Evolutionary conservation across 2,329 filamentous ascomycete species (phyloP), one percentile per base, ranked within the genome.

Genomic region (Trichoderma simmonsii): DNA sequence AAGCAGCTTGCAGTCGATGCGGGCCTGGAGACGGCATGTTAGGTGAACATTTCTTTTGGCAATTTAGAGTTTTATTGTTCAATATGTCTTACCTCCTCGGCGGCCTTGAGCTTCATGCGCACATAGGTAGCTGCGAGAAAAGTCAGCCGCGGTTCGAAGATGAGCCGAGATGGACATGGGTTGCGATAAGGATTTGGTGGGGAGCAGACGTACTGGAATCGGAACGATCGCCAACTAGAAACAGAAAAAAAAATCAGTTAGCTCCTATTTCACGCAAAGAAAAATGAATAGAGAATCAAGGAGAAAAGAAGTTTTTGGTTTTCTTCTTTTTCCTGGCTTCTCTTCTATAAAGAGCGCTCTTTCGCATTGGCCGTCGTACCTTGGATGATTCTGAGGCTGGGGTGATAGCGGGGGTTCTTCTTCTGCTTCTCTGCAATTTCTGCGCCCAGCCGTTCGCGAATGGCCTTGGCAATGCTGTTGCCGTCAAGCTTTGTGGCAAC

Each of bases 31-130:
- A 62, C 24, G 11, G 54, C 68, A 12, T 64, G 56, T 62, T 15
- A 63, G 32, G 8, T 14, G 28, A 9, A 18, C 8, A n/a, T 12
- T 63, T 30, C 54, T 21, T 48, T n/a, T 48, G 11, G 9, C 4
- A 21, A 14, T 28, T 43, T 51, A 62, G 28, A 60, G 3, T 3
- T 3, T 28, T 11, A n/a, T 36, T 11, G 12, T 26, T 70, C 28
- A 12, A 14, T 26, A 34, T 51, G 34, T 71, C 84, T 77, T 85
- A 94, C 93, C 88, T 98, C 96, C 81, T 93, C 87, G 72, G 96
- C 96, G 76, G 96, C 96, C 88, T 98, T 99, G 79, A 98, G 86
- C 86, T 99, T 99, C 96, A 99, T 99, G 84, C 95, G 95, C 83
- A 99, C 95, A 92, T 99, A 99, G 67, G 95, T 98, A 79, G 91